Evolutionary conservation across 1,284 basidiomycete genomes (phyloP).

Genomic region (Gymnopus androsaceus): DNA sequence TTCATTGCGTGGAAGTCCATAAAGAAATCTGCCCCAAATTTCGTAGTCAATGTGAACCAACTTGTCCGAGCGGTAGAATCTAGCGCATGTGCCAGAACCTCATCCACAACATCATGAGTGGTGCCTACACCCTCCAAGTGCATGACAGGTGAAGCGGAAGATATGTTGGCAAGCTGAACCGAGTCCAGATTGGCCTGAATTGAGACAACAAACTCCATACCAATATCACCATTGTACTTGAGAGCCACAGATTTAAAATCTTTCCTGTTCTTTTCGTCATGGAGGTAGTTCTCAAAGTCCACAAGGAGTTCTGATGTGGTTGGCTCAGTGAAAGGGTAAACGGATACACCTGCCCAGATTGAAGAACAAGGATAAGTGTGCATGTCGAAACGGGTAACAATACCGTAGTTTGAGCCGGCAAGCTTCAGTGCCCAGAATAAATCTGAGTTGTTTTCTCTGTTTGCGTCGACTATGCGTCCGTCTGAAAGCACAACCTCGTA

Average conservation of each 20-base stretch:
- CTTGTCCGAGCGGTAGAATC: no score
- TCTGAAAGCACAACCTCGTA: slow-evolving; percentile 19
- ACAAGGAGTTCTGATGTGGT: background rate
- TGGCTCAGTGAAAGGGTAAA: background rate
- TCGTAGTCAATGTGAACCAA: no score
- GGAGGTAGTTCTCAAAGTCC: background rate
- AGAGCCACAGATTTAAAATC: background rate
- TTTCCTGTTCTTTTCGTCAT: background rate
- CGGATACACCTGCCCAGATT: background rate
- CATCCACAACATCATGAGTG: no score
- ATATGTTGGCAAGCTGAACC: no score
- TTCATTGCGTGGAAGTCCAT: no score
- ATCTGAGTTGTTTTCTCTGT: slow-evolving; percentile 7
- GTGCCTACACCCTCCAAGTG: no score
- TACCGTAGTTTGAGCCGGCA: slow-evolving; percentile 18
- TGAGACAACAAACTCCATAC: no score
- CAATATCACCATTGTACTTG: no score
- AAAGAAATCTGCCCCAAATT: no score
- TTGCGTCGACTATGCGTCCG: slow-evolving; percentile 14
- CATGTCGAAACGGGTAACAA: slow-evolving; percentile 20
- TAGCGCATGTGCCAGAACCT: no score
- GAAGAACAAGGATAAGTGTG: background rate
- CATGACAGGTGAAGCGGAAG: no score
- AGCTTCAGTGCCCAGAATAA: slow-evolving; percentile 18
- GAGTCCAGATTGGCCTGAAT: no score